These are phyloP conservation scores for Prunus kanzakura DNA, from an alignment of 306 rosid species.

Conservation along the genomic window DNA sequence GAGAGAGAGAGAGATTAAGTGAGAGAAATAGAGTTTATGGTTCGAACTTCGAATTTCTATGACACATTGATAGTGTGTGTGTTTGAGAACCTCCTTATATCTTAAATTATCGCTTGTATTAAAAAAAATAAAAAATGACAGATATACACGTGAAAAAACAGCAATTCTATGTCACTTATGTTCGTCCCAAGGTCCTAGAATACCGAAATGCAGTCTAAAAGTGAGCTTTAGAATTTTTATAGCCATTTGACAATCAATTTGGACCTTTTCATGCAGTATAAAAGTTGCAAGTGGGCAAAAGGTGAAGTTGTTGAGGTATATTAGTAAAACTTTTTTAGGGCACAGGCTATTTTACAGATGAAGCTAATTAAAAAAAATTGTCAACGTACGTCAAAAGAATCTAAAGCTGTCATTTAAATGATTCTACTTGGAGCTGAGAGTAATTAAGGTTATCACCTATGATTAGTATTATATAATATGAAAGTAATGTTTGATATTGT, in stretches of 20 bases:
- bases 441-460: not conserved
- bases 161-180: too few species aligned
- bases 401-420: not conserved
- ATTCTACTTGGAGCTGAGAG: not conserved
- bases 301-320: not conserved
- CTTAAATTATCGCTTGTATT: too few species aligned
- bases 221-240: not conserved
- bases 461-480: not conserved
- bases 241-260: not conserved
- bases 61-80: too few species aligned
- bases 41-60: too few species aligned
- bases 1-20: not conserved
- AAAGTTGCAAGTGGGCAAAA: not conserved
- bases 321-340: not conserved
- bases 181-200: too few species aligned
- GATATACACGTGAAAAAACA: too few species aligned
- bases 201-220: too few species aligned
- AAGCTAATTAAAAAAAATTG: not conserved
- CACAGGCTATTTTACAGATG: constrained; percentile 1
- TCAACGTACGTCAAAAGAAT: constrained; percentile 18
- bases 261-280: not conserved
- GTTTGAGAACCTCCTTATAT: too few species aligned
- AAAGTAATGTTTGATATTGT: not conserved
- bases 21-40: too few species aligned
- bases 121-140: too few species aligned